Base-by-base conservation (phyloP, 371 early-diverging fungal genomes). In the Circinella umbellata region DNA sequence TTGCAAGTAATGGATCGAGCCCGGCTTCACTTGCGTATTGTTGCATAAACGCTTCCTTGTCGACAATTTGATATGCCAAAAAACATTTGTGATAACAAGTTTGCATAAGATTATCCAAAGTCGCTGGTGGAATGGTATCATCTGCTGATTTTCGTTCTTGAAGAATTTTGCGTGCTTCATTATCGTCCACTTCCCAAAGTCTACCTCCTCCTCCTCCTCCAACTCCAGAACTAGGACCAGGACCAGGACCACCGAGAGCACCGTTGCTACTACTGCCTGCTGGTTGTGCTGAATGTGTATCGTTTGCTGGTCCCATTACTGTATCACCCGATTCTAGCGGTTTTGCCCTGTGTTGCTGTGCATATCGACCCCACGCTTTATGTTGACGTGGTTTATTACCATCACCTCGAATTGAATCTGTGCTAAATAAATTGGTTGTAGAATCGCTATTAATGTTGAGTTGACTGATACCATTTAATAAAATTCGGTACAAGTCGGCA, bases 61-160 rank as follows among this genome's bases (percentile, higher is more conserved):
- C 89, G 7, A 88, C 82, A 17, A 88, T 86, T 73, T 86, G 86
- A 75, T 88, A 89, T 18, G 88, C 84, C 46, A 77, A 46, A 61
- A 88, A 88, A 37, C 88, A 89, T 18, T 77, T 76, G 51, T 88
- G 87, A 62, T 88, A 89, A 53, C 84, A 85, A 17, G 76, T 80
- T 35, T 83, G 83, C 76, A 89, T 85, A 14, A 89, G 69, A 42
- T 81, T 68, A 38, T 76, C 72, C 35, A 83, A 61, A 0, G 75
- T 75, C 11, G 75, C 77, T 42, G 79, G 79, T 9, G 82, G 78
- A 14, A 83, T 63, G 46, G 65, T 64, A 18, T 64, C 65, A 35
- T 64, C 53, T 20, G 51, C 35, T 11, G 51, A 47, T 53, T 64
- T 46, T 11, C 65, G 65, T 49, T 64, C 65, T 49, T 64, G 65